Conservation (phyloP, 352 stramenopile species). For the Elongisporangium prolatum region DNA sequence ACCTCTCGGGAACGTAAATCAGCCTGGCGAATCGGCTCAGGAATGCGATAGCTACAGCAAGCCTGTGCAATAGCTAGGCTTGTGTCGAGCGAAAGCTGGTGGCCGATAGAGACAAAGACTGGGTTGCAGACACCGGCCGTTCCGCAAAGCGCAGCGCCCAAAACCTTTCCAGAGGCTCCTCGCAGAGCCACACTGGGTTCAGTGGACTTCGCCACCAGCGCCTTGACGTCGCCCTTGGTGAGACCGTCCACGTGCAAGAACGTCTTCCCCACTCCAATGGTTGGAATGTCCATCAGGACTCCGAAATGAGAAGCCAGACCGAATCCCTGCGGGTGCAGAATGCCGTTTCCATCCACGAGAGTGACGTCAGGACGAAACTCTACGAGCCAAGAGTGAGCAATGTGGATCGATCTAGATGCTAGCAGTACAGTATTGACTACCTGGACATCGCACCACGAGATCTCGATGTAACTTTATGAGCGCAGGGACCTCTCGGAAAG, state of each 20-base stretch:
- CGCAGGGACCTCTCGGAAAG: conserved; percentile 73
- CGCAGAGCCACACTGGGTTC: conserved; percentile 2
- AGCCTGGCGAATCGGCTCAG: conserved; percentile 82
- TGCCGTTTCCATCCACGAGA: conserved; percentile 91
- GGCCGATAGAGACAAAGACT: conserved; percentile 81
- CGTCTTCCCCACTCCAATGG: conserved; percentile 88
- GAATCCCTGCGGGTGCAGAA: conserved; percentile 87
- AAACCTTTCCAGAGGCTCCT: conserved; percentile 30
- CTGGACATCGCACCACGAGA: conserved; percentile 41
- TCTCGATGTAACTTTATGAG: conserved; percentile 67
- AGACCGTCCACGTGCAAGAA: conserved; percentile 89
- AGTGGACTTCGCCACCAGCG: conserved; percentile 23
- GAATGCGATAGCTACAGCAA: conserved; percentile 67
- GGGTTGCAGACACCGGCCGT: conserved; percentile 65
- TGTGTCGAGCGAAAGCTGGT: conserved; percentile 59
- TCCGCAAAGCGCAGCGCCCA: conserved; percentile 69
- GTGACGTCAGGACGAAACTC: conserved; percentile 80
- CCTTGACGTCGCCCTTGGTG: conserved; percentile 62
- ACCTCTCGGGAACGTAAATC: conserved; percentile 77
- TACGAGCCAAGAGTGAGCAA: conserved; percentile 8
- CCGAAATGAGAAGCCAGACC: conserved; percentile 92
- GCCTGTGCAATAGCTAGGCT: conserved; percentile 47
- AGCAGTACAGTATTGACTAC: conserved; percentile 16
- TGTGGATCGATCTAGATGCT: not conserved
- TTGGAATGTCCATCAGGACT: conserved; percentile 85